Conservation (phyloP, 2,329 filamentous ascomycete genomes). For the Penicillium sp. region DNA sequence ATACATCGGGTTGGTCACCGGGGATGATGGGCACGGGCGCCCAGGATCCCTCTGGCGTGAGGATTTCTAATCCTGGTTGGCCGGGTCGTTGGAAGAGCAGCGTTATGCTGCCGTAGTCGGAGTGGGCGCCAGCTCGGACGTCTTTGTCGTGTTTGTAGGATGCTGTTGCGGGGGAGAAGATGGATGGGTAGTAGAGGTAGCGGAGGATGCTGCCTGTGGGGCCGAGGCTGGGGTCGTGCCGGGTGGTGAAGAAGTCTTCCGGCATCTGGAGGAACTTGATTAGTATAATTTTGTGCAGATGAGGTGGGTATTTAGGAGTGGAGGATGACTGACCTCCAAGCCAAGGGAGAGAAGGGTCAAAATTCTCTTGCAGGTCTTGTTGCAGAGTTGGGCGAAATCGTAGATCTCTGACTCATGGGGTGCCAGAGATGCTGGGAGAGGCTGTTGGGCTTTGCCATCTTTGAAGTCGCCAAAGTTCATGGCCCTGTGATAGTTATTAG, state of each 20-base stretch:
- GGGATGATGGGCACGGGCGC: conserved; percentile 72
- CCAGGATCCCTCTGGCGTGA: conserved; percentile 65
- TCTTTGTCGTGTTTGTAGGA: conserved; percentile 61
- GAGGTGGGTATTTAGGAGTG: too few relatives aligned
- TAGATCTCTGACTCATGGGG: conserved; percentile 66
- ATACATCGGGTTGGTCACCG: conserved; percentile 33
- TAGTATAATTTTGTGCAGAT: not conserved
- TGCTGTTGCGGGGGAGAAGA: conserved; percentile 50
- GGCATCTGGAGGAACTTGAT: conserved; percentile 44
- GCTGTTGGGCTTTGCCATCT: conserved; percentile 73
- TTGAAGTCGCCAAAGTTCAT: conserved; percentile 89
- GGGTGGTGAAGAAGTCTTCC: conserved; percentile 63
- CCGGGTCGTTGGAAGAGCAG: conserved; percentile 83
- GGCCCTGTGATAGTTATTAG: conserved; percentile 60
- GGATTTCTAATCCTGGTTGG: conserved; percentile 86
- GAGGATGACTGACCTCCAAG: conserved; percentile 60
- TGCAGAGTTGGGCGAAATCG: conserved; percentile 73
- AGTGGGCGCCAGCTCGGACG: conserved; percentile 88
- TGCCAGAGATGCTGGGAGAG: conserved; percentile 70
- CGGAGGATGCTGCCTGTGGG: conserved; percentile 67
- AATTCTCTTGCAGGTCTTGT: conserved; percentile 73
- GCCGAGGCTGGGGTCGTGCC: conserved; percentile 61
- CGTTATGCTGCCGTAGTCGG: conserved; percentile 76
- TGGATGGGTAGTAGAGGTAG: conserved; percentile 74
- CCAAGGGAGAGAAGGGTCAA: conserved; percentile 79